Evolutionary conservation across 169 alveolate species (phyloP).

Genomic region (Cystoisospora suis): DNA sequence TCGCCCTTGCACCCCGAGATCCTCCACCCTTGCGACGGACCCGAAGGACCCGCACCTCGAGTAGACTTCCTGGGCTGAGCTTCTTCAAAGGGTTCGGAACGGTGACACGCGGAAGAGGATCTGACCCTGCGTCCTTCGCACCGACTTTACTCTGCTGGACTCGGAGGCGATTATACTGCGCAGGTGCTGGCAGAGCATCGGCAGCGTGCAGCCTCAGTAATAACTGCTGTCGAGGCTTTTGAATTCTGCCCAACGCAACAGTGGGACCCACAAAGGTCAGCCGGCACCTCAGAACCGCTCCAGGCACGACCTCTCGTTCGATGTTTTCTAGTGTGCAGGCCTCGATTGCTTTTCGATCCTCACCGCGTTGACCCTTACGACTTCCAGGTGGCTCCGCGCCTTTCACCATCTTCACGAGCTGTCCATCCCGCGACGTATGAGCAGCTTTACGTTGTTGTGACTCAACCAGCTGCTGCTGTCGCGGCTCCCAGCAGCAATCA

Average conservation of each 20-base stretch:
- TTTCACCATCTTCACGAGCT: not conserved
- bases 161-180: not conserved
- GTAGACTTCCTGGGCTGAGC: not conserved
- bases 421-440: not conserved
- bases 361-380: not conserved
- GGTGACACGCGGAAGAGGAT: not conserved
- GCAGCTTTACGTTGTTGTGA: not conserved
- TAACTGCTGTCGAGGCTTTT: not conserved
- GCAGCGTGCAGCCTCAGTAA: slow-evolving; percentile 6
- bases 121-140: not conserved
- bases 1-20: not conserved
- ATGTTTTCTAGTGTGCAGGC: not conserved
- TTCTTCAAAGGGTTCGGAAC: not conserved
- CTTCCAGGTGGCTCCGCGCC: not conserved
- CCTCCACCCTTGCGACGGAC: not conserved
- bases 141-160: not conserved
- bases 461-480: not conserved
- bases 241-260: not conserved
- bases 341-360: not conserved
- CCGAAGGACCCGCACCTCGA: slow-evolving; percentile 23
- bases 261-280: not conserved
- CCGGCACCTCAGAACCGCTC: not conserved
- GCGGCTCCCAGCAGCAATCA: slow-evolving; percentile 15
- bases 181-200: not conserved
- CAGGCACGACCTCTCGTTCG: not conserved